Percentiles rank a stretch among this genome's conserved stretches.
Conservation (phyloP, 176 grass and related monocot genomes). For the Oryza glumipatula region DNA sequence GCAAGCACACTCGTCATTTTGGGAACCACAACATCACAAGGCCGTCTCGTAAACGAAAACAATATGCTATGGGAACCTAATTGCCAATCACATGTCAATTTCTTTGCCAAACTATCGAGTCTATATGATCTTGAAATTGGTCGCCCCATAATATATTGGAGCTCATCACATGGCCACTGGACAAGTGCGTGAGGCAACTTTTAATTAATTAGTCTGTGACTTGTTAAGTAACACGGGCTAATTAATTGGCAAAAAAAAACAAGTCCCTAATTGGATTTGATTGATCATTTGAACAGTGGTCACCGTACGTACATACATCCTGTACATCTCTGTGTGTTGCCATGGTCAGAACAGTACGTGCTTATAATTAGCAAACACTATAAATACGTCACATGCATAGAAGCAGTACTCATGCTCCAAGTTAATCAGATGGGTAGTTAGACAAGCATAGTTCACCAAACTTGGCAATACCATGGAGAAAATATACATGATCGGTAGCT, state of each 20-base stretch:
- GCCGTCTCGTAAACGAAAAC: background rate
- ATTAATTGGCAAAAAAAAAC: background rate
- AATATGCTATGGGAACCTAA: background rate
- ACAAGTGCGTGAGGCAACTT: background rate
- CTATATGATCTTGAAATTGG: background rate
- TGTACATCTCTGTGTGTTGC: background rate
- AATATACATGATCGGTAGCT: background rate
- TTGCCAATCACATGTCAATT: slow-evolving; percentile 36
- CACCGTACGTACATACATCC: background rate
- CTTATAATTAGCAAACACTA: background rate
- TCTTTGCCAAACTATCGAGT: slow-evolving; percentile 1
- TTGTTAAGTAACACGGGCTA: background rate
- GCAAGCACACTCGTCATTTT: background rate
- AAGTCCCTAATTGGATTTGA: background rate
- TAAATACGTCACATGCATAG: background rate
- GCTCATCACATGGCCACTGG: background rate
- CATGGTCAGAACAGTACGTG: background rate
- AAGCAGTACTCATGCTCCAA: background rate
- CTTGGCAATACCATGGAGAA: background rate
- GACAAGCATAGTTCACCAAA: slow-evolving; percentile 27
- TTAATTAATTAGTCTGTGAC: background rate
- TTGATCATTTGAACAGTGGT: background rate
- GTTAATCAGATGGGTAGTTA: background rate
- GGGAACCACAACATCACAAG: background rate
- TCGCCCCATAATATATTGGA: background rate